Conservation (phyloP, 257 asterid genomes). For the Asclepias syriaca region DNA sequence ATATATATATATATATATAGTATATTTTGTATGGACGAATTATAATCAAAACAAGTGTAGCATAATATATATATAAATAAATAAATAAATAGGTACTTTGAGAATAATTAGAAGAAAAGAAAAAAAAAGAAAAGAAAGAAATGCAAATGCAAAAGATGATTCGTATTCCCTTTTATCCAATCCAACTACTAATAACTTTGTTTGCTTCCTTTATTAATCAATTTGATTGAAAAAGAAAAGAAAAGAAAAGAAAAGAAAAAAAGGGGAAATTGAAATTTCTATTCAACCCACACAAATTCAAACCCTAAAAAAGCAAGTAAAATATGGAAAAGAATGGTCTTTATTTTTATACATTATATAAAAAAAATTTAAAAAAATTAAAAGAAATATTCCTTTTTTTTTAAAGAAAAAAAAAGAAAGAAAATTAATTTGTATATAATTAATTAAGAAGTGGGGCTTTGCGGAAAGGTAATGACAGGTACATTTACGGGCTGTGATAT, state of each 20-base stretch:
- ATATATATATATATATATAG: too few relatives aligned
- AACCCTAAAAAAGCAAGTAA: slow-evolving; percentile 9
- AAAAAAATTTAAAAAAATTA: background rate
- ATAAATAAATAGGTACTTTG: background rate
- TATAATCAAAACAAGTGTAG: slow-evolving; percentile 2
- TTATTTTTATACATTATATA: slow-evolving; percentile 18
- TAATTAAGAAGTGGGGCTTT: slow-evolving; percentile 10
- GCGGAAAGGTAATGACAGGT: slow-evolving; percentile 35
- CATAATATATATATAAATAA: background rate
- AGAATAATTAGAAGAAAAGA: slow-evolving; percentile 16
- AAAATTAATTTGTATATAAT: slow-evolving; percentile 22
- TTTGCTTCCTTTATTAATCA: slow-evolving; percentile 15
- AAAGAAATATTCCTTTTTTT: slow-evolving; percentile 26
- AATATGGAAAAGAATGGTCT: slow-evolving; percentile 20
- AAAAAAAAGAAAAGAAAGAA: background rate
- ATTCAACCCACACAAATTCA: slow-evolving; percentile 25
- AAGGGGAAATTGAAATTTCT: slow-evolving; percentile 6
- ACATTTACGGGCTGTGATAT: slow-evolving; percentile 34
- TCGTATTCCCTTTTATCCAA: slow-evolving; percentile 32
- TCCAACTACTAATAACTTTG: slow-evolving; percentile 11
- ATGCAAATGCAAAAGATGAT: slow-evolving; percentile 10
- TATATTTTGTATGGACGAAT: slow-evolving; percentile 1
- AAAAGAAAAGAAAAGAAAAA: too few relatives aligned
- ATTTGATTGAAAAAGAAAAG: slow-evolving; percentile 5
- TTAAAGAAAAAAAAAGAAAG: background rate